A percentile compares a stretch with the other conserved stretches of the same genome.
Conservation (phyloP, 352 stramenopile genomes). For the Pythium diclinum region DNA sequence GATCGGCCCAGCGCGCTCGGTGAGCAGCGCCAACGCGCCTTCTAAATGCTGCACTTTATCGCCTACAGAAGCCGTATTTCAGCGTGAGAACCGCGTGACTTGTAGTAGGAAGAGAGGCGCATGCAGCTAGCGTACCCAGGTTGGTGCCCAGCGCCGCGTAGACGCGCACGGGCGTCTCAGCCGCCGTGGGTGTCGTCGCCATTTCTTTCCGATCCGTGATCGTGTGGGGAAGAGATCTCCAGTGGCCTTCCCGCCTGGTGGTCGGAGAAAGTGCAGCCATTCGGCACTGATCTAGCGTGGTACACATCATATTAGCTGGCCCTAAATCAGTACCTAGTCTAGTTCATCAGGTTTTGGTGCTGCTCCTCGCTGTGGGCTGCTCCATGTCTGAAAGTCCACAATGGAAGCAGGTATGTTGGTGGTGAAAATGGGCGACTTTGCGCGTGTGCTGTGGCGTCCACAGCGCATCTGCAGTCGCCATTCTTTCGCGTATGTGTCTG, state of each 20-base stretch:
- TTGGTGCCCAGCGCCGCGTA: slow-evolving; percentile 76
- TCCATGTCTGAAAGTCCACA: slow-evolving; percentile 7
- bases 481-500: neutral
- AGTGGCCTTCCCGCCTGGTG: neutral
- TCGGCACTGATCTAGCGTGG: neutral
- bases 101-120: neutral
- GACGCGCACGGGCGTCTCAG: slow-evolving; percentile 28
- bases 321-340: neutral
- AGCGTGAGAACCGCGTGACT: neutral
- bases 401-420: slow-evolving; percentile 17
- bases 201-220: neutral
- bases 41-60: slow-evolving; percentile 72
- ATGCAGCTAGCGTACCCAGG: slow-evolving; percentile 37
- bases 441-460: neutral
- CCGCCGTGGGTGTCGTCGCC: slow-evolving; percentile 1
- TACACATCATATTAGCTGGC: neutral
- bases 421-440: neutral
- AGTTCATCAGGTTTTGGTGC: neutral
- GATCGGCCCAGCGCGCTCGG: slow-evolving; percentile 42
- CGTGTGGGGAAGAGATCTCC: neutral
- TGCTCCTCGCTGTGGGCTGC: neutral
- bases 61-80: slow-evolving; percentile 32
- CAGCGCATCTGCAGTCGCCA: neutral
- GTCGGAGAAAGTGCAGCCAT: slow-evolving; percentile 10
- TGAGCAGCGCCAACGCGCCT: slow-evolving; percentile 51